Evolutionary conservation across 2,329 filamentous ascomycete species (phyloP).

Genomic region (Apiospora aurea): DNA sequence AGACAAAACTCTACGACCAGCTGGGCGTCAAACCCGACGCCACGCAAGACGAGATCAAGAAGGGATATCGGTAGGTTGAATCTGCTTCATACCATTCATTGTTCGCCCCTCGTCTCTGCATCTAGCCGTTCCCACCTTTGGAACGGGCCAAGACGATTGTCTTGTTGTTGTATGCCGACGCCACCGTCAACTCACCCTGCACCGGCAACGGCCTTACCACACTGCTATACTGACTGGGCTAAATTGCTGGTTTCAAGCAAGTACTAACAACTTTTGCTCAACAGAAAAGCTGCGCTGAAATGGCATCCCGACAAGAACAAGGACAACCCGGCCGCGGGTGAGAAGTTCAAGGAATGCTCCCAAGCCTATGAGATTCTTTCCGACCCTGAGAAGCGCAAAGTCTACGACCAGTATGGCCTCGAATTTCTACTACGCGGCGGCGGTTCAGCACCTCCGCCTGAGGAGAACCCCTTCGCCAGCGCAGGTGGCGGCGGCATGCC

Average conservation of each 20-base stretch:
- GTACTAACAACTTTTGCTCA: neutral
- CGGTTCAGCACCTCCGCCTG: constrained; percentile 65
- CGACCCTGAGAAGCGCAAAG: constrained; percentile 94
- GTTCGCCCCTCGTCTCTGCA: constrained; percentile 2
- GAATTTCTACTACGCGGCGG: constrained; percentile 90
- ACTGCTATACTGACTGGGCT: neutral
- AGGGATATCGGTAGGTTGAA: constrained; percentile 79
- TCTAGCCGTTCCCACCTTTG: neutral
- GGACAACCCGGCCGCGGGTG: constrained; percentile 81
- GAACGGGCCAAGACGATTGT: neutral
- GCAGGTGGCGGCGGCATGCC: constrained; percentile 59
- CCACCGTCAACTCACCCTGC: neutral
- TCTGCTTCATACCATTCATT: neutral
- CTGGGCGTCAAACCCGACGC: constrained; percentile 81
- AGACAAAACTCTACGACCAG: constrained; percentile 93
- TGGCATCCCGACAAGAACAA: constrained; percentile 99
- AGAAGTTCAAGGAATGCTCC: constrained; percentile 98
- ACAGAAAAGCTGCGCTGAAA: constrained; percentile 85
- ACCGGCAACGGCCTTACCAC: neutral
- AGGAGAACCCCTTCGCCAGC: constrained; percentile 67
- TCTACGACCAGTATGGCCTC: constrained; percentile 93
- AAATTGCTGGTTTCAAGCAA: neutral
- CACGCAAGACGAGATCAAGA: constrained; percentile 94
- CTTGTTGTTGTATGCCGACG: neutral
- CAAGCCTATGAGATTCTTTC: constrained; percentile 98